Evolutionary conservation across 169 alveolate genomes (phyloP).

Genomic region (Plasmodium gaboni): DNA sequence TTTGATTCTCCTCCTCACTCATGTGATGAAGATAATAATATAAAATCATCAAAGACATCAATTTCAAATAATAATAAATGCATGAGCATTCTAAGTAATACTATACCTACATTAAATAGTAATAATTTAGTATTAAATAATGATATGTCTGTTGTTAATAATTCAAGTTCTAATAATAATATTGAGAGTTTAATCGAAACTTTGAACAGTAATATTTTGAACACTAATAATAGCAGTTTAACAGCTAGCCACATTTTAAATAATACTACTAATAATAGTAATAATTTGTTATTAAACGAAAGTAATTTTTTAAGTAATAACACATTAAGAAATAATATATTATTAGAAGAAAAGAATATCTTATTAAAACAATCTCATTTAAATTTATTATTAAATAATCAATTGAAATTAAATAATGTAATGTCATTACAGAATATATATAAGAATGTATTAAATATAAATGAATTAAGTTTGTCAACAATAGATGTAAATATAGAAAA

Average conservation of each 20-base stretch:
- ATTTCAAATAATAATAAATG: background rate
- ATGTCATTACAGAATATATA: constrained; percentile 26
- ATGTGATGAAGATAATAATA: background rate
- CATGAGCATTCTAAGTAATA: background rate
- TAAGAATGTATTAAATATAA: constrained; percentile 22
- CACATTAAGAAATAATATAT: background rate
- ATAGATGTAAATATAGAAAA: constrained; percentile 73
- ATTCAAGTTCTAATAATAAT: background rate
- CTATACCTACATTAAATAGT: background rate
- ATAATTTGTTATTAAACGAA: background rate
- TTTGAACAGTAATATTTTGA: constrained; percentile 13
- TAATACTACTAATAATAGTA: background rate
- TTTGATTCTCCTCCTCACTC: constrained; percentile 71
- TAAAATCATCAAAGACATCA: background rate
- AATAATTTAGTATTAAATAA: constrained; percentile 2
- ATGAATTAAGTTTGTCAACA: constrained; percentile 25
- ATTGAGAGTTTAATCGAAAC: constrained; percentile 42
- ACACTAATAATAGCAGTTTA: background rate
- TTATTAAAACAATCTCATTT: constrained; percentile 18
- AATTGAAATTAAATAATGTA: constrained; percentile 5
- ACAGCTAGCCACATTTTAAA: constrained; percentile 5
- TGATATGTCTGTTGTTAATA: background rate
- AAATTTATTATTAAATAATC: constrained; percentile 39
- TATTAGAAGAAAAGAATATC: background rate
- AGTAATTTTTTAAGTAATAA: background rate